These are phyloP conservation scores for Naganishia sp. DNA, from an alignment of 1,284 basidiomycete genomes.

Conservation along the genomic window DNA sequence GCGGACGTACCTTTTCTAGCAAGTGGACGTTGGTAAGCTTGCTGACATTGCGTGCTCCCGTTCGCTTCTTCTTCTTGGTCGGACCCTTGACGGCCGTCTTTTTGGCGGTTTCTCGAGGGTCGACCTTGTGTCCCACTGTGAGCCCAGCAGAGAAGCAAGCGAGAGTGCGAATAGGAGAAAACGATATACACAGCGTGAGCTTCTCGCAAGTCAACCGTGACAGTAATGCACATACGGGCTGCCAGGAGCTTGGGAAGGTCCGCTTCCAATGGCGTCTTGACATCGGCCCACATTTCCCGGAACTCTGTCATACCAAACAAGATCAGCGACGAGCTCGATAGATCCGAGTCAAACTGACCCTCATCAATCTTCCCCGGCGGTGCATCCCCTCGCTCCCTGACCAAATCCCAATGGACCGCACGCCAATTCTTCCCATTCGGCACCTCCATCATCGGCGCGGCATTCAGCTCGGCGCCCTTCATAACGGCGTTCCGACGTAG, in stretches of 20 bases:
- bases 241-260: constrained; percentile 50
- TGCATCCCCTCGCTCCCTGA: constrained; percentile 45
- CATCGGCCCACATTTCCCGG: constrained; percentile 49
- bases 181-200: background rate
- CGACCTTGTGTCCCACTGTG: constrained; percentile 37
- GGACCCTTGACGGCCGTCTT: constrained; percentile 33
- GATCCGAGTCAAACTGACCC: constrained; percentile 38
- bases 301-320: constrained; percentile 40
- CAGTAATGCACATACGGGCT: constrained; percentile 38
- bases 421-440: constrained; percentile 44
- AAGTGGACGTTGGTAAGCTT: constrained; percentile 55
- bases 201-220: background rate
- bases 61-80: constrained; percentile 46
- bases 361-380: constrained; percentile 45
- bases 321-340: background rate
- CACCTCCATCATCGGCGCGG: constrained; percentile 40
- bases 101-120: constrained; percentile 31
- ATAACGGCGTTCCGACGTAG: constrained; percentile 42
- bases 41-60: constrained; percentile 40
- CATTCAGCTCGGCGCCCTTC: constrained; percentile 44
- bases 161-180: constrained; percentile 30
- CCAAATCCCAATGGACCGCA: constrained; percentile 51
- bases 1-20: constrained; percentile 46
- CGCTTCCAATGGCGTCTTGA: constrained; percentile 48
- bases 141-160: constrained; percentile 34